Evolutionary conservation across 2,329 filamentous ascomycete genomes (phyloP), one percentile per base, ranked within the genome.

Genomic region (Aspergillus sp.): DNA sequence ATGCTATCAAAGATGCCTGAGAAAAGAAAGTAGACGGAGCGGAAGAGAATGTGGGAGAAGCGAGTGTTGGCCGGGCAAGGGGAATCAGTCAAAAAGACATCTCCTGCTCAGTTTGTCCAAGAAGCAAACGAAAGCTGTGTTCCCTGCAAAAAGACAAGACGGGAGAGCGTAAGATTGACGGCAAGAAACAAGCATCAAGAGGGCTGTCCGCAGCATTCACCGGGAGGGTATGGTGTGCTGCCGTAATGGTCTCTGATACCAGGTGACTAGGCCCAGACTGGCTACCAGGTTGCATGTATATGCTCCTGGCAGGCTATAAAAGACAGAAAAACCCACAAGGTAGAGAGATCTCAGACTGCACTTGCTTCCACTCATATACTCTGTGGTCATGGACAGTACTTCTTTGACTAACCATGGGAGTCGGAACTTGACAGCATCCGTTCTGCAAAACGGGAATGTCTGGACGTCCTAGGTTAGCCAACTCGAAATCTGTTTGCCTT

Each of bases 171-270:
- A 27, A 36, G 27, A 53, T 62, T 8, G 36, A 54, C 23, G 61
- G 32, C 27, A 63, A 49, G 47, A 61, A 25, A 48, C 38, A 41
- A 54, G 51, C 30, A 58, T 51, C 32, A 27, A 52, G 32, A 39
- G 23, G 15, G 50, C 61, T 49, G 36, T 57, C 61, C 19, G 44
- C 42, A 25, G 32, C 39, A 56, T 59, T 64, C 62, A 61, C 63
- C 58, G 32, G 49, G 17, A 36, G 32, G 32, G 32, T 15, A 36
- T 15, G 32, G 32, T 36, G 10, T 36, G 25, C 30, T 50, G 44
- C 30, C 11, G 42, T 11, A 36, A 36, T 36, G 32, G 32, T 36
- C 23, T 48, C 13, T 8, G 25, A 38, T 48, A 44, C 21, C 41
- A 44, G 11, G 32, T 15, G 32, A 36, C 32, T 36, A 36, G 41